These are phyloP conservation scores for Drosera capensis DNA, from an alignment of 148 eudicot genomes.

Conservation along the genomic window DNA sequence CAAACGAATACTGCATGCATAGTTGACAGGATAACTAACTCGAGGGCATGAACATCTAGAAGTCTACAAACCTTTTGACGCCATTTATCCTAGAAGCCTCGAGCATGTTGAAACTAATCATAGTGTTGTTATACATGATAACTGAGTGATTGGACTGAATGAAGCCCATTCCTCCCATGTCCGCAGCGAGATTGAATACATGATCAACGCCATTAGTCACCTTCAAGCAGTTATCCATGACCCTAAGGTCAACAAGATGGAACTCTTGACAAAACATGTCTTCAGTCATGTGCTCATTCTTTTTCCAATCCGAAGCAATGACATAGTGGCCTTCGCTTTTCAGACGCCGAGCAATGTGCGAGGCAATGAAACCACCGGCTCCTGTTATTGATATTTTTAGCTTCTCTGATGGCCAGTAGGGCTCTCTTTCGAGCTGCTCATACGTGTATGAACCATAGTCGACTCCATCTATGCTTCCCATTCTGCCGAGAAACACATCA, in stretches of 20 bases:
- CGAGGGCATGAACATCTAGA: background rate
- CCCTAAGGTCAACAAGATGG: constrained; percentile 47
- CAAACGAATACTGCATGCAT: too few relatives aligned
- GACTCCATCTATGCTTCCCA: constrained; percentile 29
- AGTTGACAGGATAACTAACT: too few relatives aligned
- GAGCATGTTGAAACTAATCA: constrained; percentile 51
- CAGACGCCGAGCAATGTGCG: constrained; percentile 46
- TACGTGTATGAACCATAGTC: constrained; percentile 40
- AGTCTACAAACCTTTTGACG: constrained; percentile 33
- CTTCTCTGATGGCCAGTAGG: constrained; percentile 40
- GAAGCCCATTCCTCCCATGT: constrained; percentile 56
- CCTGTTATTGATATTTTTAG: constrained; percentile 41
- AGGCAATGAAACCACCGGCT: constrained; percentile 45
- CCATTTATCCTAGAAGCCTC: constrained; percentile 41
- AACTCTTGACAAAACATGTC: constrained; percentile 49
- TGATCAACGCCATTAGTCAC: constrained; percentile 38
- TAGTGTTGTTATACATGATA: constrained; percentile 47
- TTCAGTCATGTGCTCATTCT: constrained; percentile 51
- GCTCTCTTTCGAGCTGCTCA: constrained; percentile 43
- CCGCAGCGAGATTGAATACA: constrained; percentile 51
- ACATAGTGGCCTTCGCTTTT: constrained; percentile 43
- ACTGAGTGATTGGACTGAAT: constrained; percentile 46
- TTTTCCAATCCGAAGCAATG: constrained; percentile 50
- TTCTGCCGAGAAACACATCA: too few relatives aligned
- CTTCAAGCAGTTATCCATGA: constrained; percentile 46